Base-by-base conservation (phyloP, 371 early-diverging fungal species). In the Mortierella sp. region DNA sequence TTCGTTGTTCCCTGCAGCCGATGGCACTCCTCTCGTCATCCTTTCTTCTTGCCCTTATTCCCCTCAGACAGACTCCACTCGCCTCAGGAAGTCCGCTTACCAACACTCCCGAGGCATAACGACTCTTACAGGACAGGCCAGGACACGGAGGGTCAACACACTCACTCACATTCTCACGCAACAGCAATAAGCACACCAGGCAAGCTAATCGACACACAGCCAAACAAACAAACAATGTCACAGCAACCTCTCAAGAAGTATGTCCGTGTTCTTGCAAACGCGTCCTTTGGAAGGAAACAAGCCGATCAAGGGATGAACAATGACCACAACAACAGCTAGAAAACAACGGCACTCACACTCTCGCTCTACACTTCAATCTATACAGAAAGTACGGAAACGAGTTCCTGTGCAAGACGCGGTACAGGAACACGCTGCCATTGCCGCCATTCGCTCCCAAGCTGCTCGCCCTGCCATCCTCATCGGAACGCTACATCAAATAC, bases 361-460 rank as follows among this genome's bases (percentile, higher is more conserved):
- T 37, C 34, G 1, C 31, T 40, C 34, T 48, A 3, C n/a, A 26
- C 54, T 43, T 28, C 43, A 24, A 57, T 31, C 73, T 14, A 24
- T 14, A 43, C 67, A 94, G 91, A 82, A 92, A 89, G 82, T 88
- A 92, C 57, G 95, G 96, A 59, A 89, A 91, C 51, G 96, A 96
- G 88, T 96, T 95, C 82, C 89, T 95, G 28, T 96, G 94, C 90
- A 92, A 91, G 75, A 92, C 94, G 51, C 90, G 93, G 43, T 96
- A 95, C 87, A 89, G 91, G 43, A 96, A 96, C 89, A 90, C 89
- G n/a, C 90, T 96, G 10, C 97, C 97, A 13, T 88, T 91, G 21
- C 89, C 94, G n/a, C 96, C 96, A 0, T 95, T 95, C 81, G 93
- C 93, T 73, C 96, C 96, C 37, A 97, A 97, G 82, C 92, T 97